A percentile compares a stretch with the other conserved stretches of the same genome.
Conservation (phyloP, 768 basidiomycete genomes). For the Podaxis sp. region DNA sequence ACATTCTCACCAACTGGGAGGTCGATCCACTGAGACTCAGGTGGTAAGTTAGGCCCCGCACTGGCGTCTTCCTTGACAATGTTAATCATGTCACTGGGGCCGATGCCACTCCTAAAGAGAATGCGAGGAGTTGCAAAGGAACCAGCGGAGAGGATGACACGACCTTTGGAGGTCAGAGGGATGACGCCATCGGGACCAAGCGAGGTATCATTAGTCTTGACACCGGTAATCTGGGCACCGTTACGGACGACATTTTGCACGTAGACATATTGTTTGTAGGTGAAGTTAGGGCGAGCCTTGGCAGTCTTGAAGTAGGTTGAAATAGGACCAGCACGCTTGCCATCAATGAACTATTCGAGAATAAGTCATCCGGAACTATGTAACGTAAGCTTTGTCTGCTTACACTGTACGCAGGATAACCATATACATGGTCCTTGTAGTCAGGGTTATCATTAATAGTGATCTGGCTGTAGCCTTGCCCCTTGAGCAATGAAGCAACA, state of each 20-base stretch:
- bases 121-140: constrained; percentile 56
- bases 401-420: constrained; percentile 47
- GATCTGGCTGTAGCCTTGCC: constrained; percentile 49
- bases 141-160: constrained; percentile 61
- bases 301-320: constrained; percentile 62
- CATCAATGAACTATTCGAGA: constrained; percentile 35
- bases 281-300: constrained; percentile 49
- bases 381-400: constrained; percentile 12
- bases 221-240: constrained; percentile 54
- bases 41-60: constrained; percentile 48
- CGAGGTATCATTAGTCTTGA: constrained; percentile 58
- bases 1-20: constrained; percentile 58
- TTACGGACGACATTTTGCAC: constrained; percentile 57
- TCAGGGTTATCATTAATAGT: constrained; percentile 59
- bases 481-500: constrained; percentile 40
- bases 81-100: constrained; percentile 56
- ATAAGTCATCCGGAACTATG: background rate
- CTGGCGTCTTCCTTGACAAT: constrained; percentile 46
- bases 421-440: constrained; percentile 58
- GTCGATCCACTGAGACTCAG: constrained; percentile 51
- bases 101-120: constrained; percentile 61
- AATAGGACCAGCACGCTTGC: constrained; percentile 57
- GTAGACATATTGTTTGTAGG: constrained; percentile 45
- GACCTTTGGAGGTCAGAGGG: constrained; percentile 53
- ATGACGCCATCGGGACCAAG: constrained; percentile 56